Evolutionary conservation across 2,329 filamentous ascomycete genomes (phyloP), one percentile per base, ranked within the genome.

Genomic region (Coniochaeta sp.): DNA sequence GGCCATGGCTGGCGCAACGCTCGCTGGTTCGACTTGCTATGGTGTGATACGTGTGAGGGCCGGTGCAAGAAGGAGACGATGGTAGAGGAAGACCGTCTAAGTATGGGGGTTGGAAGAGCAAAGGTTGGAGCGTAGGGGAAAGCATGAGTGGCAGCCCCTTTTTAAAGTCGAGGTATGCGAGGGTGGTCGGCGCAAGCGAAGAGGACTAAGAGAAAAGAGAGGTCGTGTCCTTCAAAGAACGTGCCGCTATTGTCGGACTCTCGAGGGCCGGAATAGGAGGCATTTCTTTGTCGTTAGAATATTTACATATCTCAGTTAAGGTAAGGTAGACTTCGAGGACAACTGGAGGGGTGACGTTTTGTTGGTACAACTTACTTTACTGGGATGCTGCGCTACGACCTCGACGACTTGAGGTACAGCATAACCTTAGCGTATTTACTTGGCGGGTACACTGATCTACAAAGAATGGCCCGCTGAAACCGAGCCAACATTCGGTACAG

Each of bases 121-220:
- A 19, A 38, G 54, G 16, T 36, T 14, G 30, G 7, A 22, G 4
- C 4, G 55, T 4, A n/a, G 55, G 55, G n/a, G 38, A 32, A 44
- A 44, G 36, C 58, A 59, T 59, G 58, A 59, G 58, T 59, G 58
- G 58, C 58, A 55, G 47, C 24, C 9, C 26, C 30, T 52, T 52
- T 28, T 26, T 3, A 52, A 22, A 17, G 26, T 30, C 42, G 24
- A 30, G 22, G 40, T 44, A 30, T 2, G 19, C 22, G 17, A 19
- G 22, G 7, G 44, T 28, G 38, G 38, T 40, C 7, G 38, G 38
- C n/a, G 17, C n/a, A n/a, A 5, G 4, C 10, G 16, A 17, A 30
- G 47, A 12, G 26, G 30, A 30, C 24, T 22, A 52, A 52, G 47
- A 28, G 2, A 7, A 30, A 26, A 7, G 47, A 22, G 24, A n/a